Base-by-base conservation (phyloP, 2,329 filamentous ascomycete species). In the Epichloe glyceriae region DNA sequence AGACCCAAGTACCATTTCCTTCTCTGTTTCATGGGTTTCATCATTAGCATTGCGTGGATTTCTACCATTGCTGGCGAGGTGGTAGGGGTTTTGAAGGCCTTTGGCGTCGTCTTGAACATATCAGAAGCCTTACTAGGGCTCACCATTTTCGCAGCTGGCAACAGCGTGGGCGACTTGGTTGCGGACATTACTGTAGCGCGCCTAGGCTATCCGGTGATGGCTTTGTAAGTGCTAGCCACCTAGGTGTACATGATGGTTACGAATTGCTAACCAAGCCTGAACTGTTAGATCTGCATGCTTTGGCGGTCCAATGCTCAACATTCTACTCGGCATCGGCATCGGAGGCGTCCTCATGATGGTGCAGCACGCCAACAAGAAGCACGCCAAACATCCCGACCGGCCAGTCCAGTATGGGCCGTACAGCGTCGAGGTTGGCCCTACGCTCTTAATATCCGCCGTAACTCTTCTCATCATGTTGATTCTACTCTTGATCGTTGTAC, bases 231-330 rank as follows among this genome's bases (percentile, higher is more conserved):
- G 46, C 11, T 8, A 34, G 41, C 17, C 30, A n/a, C 17, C 3
- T 4, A 22, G 44, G 2, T 30, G 50, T 51, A 20, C 5, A 34
- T 34, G 42, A 38, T 26, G 17, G 19, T 20, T 34, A 11, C 2
- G 15, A 5, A 17, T 6, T 35, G 42, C 47, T 54, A 15, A 50
- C 46, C 10, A 5, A 54, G 11, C n/a, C 15, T 17, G 11, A 14
- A 20, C 17, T 43, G 4, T 4, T 10, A 80, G 77, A 40, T 90
- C 87, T 35, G 93, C 93, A 4, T 98, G 93, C 64, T 96, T 98
- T 64, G 93, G 93, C n/a, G 94, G 93, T 0, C 93, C 93, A 0
- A 91, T 98, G 88, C 78, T 98, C 40, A 98, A 98, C 60, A 98
- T 98, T 55, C 72, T 98, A 0, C 78, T 98, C 4, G 93, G 93